Evolutionary conservation across 2,329 filamentous ascomycete species (phyloP).

Genomic region (Exophiala sp.): DNA sequence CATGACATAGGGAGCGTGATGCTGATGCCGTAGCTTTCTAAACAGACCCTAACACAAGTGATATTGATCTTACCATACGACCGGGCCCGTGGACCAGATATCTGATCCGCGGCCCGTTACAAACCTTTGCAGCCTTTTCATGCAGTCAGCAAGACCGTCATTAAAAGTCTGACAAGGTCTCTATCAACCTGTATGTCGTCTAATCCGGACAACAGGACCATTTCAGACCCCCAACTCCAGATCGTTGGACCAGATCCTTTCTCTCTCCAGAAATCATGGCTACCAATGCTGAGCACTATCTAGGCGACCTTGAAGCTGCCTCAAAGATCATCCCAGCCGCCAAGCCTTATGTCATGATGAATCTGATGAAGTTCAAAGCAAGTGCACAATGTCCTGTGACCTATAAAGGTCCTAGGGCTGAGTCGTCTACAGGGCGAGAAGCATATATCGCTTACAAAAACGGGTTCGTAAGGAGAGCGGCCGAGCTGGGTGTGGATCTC

Average conservation of each 20-base stretch:
- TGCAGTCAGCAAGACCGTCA: too few species aligned
- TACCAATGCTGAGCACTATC: neutral
- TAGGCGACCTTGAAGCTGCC: slow-evolving; percentile 10
- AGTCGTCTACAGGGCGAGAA: neutral
- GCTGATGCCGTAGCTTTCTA: too few species aligned
- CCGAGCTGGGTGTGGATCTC: neutral
- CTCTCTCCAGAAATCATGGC: neutral
- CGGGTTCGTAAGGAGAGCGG: slow-evolving; percentile 1
- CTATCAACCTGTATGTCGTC: too few species aligned
- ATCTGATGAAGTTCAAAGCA: slow-evolving; percentile 9
- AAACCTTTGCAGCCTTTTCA: too few species aligned
- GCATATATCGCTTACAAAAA: slow-evolving; percentile 5
- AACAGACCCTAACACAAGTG: too few species aligned
- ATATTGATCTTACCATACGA: too few species aligned
- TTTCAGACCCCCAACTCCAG: too few species aligned
- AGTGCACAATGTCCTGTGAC: neutral
- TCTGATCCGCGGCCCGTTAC: too few species aligned
- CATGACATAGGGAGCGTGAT: too few species aligned
- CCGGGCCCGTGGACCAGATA: too few species aligned
- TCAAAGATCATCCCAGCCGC: slow-evolving; percentile 2
- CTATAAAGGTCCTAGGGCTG: neutral
- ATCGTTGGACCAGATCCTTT: neutral
- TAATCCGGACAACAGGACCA: too few species aligned
- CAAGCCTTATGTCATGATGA: slow-evolving; percentile 11
- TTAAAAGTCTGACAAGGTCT: too few species aligned